Evolutionary conservation across 169 alveolate species (phyloP), one percentile per base, ranked within the genome.

Genomic region (Plasmodium fragile): DNA sequence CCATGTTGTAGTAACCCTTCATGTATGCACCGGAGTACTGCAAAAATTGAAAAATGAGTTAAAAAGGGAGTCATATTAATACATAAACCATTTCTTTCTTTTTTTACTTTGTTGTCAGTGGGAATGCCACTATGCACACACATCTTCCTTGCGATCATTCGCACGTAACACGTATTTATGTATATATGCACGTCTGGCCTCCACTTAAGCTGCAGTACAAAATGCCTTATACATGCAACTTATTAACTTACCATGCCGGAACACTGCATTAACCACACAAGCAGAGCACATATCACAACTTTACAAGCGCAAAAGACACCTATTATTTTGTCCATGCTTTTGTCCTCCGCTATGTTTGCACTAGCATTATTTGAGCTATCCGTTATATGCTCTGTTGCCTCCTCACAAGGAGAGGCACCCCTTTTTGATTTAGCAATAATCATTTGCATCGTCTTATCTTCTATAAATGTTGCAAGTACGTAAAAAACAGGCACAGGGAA

Each of bases 201-300:
- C 41, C 36, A 6, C 18, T 25, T 10, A 65, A 65, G 3, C 75
- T n/a, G n/a, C 75, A 8, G 13, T 25, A 25, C 3, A 13, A 43
- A 49, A 34, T 30, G 25, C 32, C 30, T 36, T 18, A 36, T 78
- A 43, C 32, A 2, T 78, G 49, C 43, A 18, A 41, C 4, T 78
- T 13, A 49, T 49, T 49, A 49, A 22, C 69, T 78, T 78, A 78
- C 83, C 39, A 36, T 28, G 32, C 11, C 18, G 39, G 41, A 78
- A 18, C 83, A 78, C 53, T 78, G 53, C 43, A 41, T 30, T 78
- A 78, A 8, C 83, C 83, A 78, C 30, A 78, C 18, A 22, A 78
- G 53, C 16, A 78, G 55, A 49, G 83, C 10, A 78, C 41, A 78
- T 13, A 16, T 16, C 28, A 78, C 4, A 78, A 78, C 28, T 78